phyloP scores from a whole-genome alignment of 2,329 filamentous ascomycete species.

The Colletotrichum graminicola region DNA sequence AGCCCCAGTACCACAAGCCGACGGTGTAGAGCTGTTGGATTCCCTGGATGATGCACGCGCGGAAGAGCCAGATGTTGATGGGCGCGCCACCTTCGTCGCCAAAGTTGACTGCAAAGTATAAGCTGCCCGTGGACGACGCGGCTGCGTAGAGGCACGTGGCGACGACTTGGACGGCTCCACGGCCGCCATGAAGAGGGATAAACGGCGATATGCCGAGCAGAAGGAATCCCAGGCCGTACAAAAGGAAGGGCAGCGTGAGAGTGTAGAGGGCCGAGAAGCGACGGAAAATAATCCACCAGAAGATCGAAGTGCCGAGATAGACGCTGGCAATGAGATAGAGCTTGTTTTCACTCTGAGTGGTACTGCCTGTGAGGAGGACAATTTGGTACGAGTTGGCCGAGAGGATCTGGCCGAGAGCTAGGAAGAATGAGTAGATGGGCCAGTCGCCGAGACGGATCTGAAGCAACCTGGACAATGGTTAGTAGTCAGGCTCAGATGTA shows the following conservation, averaged over 20 bases:
- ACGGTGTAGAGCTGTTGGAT: conserved; percentile 76
- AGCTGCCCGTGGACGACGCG: conserved; percentile 71
- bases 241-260: neutral
- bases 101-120: conserved; percentile 77
- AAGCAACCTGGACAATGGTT: conserved; percentile 48
- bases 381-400: conserved; percentile 77
- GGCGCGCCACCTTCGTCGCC: conserved; percentile 73
- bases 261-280: neutral
- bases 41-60: conserved; percentile 75
- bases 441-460: conserved; percentile 70
- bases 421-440: conserved; percentile 72
- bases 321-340: neutral
- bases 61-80: conserved; percentile 73
- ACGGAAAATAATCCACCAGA: neutral
- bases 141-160: conserved; percentile 72
- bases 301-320: neutral
- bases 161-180: conserved; percentile 66
- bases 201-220: neutral
- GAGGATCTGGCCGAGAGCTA: conserved; percentile 74
- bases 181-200: neutral
- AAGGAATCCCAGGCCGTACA: neutral
- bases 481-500: neutral
- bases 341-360: conserved; percentile 60
- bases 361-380: conserved; percentile 72
- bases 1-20: conserved; percentile 75